These are phyloP conservation scores for Pythium rhizo-oryzae DNA, from an alignment of 352 stramenopile genomes.

Conservation along the genomic window DNA sequence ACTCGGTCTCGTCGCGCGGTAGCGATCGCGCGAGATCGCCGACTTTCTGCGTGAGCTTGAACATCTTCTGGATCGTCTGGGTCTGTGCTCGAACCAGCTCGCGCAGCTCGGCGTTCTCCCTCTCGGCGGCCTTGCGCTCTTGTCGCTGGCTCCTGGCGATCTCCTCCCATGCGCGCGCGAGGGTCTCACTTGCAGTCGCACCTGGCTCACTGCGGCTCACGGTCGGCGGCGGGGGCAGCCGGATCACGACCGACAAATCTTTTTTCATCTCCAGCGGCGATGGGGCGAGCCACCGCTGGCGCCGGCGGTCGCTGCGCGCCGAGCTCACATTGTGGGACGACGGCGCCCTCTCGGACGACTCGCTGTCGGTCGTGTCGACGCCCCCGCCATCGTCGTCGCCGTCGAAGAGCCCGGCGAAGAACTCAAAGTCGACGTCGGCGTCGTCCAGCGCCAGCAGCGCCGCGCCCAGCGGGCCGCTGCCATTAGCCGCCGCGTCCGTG, in stretches of 20 bases:
- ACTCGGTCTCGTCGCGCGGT: not conserved
- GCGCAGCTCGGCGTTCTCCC: constrained; percentile 4
- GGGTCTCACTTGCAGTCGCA: not conserved
- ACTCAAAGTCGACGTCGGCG: constrained; percentile 1
- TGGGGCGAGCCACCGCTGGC: not conserved
- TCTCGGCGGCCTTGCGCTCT: constrained; percentile 6
- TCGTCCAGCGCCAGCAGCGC: constrained; percentile 9
- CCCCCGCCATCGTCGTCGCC: not conserved
- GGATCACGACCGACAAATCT: not conserved
- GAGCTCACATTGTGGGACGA: not conserved
- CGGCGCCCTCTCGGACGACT: not conserved
- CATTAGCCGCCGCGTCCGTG: not conserved
- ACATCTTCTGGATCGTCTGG: not conserved
- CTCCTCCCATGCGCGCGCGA: constrained; percentile 3
- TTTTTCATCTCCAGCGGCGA: not conserved
- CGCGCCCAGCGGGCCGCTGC: not conserved
- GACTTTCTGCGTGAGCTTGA: constrained; percentile 1
- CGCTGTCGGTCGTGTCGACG: not conserved
- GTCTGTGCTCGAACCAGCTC: not conserved
- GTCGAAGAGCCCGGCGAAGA: constrained; percentile 12
- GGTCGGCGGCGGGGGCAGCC: not conserved
- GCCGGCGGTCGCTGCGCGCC: constrained; percentile 5
- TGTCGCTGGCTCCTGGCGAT: constrained; percentile 1
- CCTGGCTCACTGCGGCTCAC: not conserved
- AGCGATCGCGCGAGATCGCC: not conserved